Evolutionary conservation across 1,284 basidiomycete genomes (phyloP).

Genomic region (Baeospora myosura): DNA sequence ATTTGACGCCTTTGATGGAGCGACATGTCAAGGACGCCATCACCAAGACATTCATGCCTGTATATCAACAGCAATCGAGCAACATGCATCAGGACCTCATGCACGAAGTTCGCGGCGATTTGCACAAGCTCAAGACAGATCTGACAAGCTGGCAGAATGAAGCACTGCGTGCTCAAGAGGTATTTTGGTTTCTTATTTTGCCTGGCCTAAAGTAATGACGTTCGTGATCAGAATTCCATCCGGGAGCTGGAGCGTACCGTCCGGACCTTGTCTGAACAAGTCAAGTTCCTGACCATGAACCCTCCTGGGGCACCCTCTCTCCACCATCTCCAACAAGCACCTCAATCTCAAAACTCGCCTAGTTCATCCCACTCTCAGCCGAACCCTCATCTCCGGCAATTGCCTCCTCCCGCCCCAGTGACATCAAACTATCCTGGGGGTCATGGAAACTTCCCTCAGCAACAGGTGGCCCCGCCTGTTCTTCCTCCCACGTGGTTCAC

Average conservation of each 20-base stretch:
- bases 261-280: slow-evolving; percentile 64
- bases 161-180: slow-evolving; percentile 68
- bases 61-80: slow-evolving; percentile 62
- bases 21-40: slow-evolving; percentile 74
- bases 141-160: slow-evolving; percentile 72
- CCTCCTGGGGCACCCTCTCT: slow-evolving; percentile 24
- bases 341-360: slow-evolving; percentile 40
- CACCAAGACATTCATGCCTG: slow-evolving; percentile 60
- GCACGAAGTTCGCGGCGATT: slow-evolving; percentile 65
- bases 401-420: slow-evolving; percentile 26
- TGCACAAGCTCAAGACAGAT: slow-evolving; percentile 68
- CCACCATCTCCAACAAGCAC: slow-evolving; percentile 37
- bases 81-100: slow-evolving; percentile 71
- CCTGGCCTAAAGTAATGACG: slow-evolving; percentile 1
- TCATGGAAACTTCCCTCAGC: slow-evolving; percentile 21
- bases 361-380: slow-evolving; percentile 23
- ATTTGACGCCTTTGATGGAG: slow-evolving; percentile 66
- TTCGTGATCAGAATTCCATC: slow-evolving; percentile 47
- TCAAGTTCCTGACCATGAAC: slow-evolving; percentile 67
- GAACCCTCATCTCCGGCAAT: neutral
- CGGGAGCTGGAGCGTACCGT: slow-evolving; percentile 73
- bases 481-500: slow-evolving; percentile 55
- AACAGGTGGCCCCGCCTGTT: slow-evolving; percentile 31
- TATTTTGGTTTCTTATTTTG: slow-evolving; percentile 25
- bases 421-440: slow-evolving; percentile 9